These are phyloP conservation scores for Pulveroboletus sp. DNA, from an alignment of 768 basidiomycete species.

Conservation along the genomic window DNA sequence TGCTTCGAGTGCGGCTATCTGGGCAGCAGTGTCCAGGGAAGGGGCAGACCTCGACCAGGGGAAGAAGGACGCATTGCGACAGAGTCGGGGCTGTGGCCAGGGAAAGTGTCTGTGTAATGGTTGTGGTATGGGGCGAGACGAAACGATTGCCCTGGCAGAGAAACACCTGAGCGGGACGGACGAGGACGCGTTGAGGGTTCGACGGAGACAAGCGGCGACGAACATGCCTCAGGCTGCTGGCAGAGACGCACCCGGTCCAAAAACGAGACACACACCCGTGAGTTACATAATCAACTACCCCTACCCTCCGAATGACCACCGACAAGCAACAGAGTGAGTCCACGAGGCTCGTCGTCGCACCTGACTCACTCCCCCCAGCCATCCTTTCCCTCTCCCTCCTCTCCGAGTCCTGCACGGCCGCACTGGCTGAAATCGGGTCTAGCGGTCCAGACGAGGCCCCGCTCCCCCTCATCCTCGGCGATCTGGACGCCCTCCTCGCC, in stretches of 20 bases:
- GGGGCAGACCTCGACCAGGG: slow-evolving; percentile 43
- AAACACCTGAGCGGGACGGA: neutral
- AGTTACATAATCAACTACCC: slow-evolving; percentile 13
- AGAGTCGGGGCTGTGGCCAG: slow-evolving; percentile 16
- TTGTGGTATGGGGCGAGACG: neutral
- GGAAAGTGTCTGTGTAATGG: slow-evolving; percentile 32
- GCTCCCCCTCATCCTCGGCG: slow-evolving; percentile 43
- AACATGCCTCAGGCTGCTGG: neutral
- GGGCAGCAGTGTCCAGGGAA: slow-evolving; percentile 60
- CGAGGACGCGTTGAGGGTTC: neutral
- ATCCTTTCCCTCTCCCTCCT: slow-evolving; percentile 9
- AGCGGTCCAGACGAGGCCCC: neutral
- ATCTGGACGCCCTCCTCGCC: slow-evolving; percentile 53
- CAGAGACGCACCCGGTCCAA: neutral
- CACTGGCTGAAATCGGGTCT: slow-evolving; percentile 8
- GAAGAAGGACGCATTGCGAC: slow-evolving; percentile 25
- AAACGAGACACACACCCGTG: neutral
- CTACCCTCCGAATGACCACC: slow-evolving; percentile 22
- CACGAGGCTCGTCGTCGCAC: neutral
- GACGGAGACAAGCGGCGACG: neutral
- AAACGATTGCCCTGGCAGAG: neutral
- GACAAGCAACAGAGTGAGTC: slow-evolving; percentile 17
- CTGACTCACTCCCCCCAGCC: neutral
- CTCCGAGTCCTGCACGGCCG: slow-evolving; percentile 19
- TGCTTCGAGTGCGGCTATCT: slow-evolving; percentile 69